Base-by-base conservation (phyloP, 2,329 filamentous ascomycete species). In the Lecanosticta acicola region DNA sequence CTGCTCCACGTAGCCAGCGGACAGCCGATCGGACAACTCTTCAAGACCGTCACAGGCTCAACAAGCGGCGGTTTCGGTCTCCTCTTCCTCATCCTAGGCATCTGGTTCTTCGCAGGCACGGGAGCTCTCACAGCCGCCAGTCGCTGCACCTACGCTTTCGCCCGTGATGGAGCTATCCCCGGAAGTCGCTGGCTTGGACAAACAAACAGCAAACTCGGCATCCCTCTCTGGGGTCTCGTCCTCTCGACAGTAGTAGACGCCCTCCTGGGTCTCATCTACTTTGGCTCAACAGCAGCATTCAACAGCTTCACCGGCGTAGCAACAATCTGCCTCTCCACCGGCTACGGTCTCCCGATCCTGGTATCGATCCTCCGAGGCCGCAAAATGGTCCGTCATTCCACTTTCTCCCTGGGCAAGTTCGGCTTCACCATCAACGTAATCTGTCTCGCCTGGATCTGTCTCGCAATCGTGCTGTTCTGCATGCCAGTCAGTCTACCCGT, bases 291-390 rank as follows among this genome's bases (percentile, higher is more conserved):
- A 0, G 83, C 84, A 0, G 86, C 86, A 0, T 90, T 90, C 70
- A 85, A 84, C 71, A 83, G 80, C 8, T 89, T 90, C 66, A 89
- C 85, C 0, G 84, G 85, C 20, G 84, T 88, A 1, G 85, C 85
- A 1, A 89, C 85, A 3, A 88, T 90, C 61, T 88, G 84, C 54
- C 76, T 90, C 0, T 84, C 80, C 0, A 80, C 81, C 3, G 87
- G 83, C 0, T 90, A 90, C 63, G 84, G 82, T 11, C 74, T 88
- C 13, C 86, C 86, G 0, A 87, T 90, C 44, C 67, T 88, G 9
- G 81, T 90, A 47, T 84, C 76, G 9, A 68, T 90, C 2, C 56
- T 88, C 1, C 78, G 83, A 13, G 75, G 81, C 8, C 77, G 86
- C n/a, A 73, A 77, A 42, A 75, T 79, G 29, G 78, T 89, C n/a